Evolutionary conservation across 805 yeast species (phyloP).

Genomic region (Candida xyloterini): DNA sequence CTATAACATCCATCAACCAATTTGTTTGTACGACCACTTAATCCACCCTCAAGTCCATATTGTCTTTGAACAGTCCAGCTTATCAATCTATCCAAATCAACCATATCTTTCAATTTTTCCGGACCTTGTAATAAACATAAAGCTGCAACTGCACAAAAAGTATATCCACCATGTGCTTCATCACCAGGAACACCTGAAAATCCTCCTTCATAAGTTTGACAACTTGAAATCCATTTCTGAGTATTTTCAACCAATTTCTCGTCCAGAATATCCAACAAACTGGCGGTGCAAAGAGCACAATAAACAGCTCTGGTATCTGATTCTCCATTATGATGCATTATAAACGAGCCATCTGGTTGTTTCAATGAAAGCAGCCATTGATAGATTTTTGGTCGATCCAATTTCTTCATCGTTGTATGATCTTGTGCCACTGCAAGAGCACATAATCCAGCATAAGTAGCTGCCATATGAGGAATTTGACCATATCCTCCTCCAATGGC

Average conservation of each 20-base stretch:
- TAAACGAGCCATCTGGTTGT: constrained; percentile 68
- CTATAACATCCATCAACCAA: constrained; percentile 95
- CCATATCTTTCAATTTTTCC: constrained; percentile 27
- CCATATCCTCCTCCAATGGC: constrained; percentile 87
- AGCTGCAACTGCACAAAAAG: constrained; percentile 82
- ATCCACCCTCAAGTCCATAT: constrained; percentile 73
- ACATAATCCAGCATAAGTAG: constrained; percentile 74
- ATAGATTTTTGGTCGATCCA: constrained; percentile 49
- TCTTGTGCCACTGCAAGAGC: constrained; percentile 54
- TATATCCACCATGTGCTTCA: constrained; percentile 98
- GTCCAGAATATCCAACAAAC: constrained; percentile 60
- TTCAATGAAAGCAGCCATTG: constrained; percentile 68
- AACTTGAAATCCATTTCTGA: constrained; percentile 55
- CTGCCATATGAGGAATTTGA: constrained; percentile 81
- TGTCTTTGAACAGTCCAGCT: constrained; percentile 77
- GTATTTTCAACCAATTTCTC: constrained; percentile 54
- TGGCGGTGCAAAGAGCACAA: constrained; percentile 75
- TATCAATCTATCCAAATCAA: constrained; percentile 47
- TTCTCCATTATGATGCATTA: constrained; percentile 78
- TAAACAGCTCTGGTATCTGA: constrained; percentile 81
- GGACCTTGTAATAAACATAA: constrained; percentile 46
- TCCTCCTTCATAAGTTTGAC: constrained; percentile 96
- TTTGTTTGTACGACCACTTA: constrained; percentile 87
- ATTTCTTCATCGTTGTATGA: constrained; percentile 36
- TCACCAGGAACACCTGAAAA: constrained; percentile 78